Percentiles rank a stretch among this genome's conserved stretches.
These are phyloP conservation scores for Sutorius eximius DNA, from an alignment of 1,284 basidiomycete genomes.

Conservation along the genomic window DNA sequence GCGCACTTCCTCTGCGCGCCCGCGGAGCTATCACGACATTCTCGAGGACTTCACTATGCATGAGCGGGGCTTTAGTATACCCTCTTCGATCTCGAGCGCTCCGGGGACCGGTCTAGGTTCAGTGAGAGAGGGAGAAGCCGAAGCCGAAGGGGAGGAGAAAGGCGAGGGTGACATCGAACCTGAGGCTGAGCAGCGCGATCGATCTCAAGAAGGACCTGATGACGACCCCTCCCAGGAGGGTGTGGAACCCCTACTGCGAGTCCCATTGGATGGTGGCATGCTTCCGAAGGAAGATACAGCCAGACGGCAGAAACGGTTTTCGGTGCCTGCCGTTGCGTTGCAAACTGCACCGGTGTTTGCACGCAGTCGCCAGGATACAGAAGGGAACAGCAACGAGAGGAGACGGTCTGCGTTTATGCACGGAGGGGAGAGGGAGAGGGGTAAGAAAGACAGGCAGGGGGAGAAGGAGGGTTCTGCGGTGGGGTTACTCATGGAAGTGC, in stretches of 20 bases:
- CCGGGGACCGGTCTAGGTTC: slow-evolving; percentile 24
- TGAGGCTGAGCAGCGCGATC: background rate
- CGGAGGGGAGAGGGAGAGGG: slow-evolving; percentile 25
- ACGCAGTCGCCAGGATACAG: slow-evolving; percentile 37
- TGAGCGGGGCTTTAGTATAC: slow-evolving; percentile 32
- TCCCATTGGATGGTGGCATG: slow-evolving; percentile 1
- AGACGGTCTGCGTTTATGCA: slow-evolving; percentile 21
- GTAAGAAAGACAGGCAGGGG: slow-evolving; percentile 28
- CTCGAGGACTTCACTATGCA: slow-evolving; percentile 59
- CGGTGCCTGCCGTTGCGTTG: slow-evolving; percentile 68
- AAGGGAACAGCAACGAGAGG: slow-evolving; percentile 15
- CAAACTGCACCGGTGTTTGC: slow-evolving; percentile 72
- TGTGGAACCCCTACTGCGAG: background rate
- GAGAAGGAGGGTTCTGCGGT: slow-evolving; percentile 33
- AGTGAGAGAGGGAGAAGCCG: slow-evolving; percentile 30
- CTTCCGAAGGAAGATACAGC: slow-evolving; percentile 54
- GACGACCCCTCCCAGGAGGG: slow-evolving; percentile 10
- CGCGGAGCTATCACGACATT: slow-evolving; percentile 64
- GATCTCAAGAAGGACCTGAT: background rate
- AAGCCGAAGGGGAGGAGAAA: slow-evolving; percentile 21
- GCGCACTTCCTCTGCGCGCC: slow-evolving; percentile 42
- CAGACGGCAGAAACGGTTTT: slow-evolving; percentile 66
- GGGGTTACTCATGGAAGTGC: slow-evolving; percentile 30
- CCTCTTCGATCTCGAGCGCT: slow-evolving; percentile 34
- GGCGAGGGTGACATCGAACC: slow-evolving; percentile 10